Conservation (phyloP, 1,284 basidiomycete genomes). For the Cryptococcus deneoformans region DNA sequence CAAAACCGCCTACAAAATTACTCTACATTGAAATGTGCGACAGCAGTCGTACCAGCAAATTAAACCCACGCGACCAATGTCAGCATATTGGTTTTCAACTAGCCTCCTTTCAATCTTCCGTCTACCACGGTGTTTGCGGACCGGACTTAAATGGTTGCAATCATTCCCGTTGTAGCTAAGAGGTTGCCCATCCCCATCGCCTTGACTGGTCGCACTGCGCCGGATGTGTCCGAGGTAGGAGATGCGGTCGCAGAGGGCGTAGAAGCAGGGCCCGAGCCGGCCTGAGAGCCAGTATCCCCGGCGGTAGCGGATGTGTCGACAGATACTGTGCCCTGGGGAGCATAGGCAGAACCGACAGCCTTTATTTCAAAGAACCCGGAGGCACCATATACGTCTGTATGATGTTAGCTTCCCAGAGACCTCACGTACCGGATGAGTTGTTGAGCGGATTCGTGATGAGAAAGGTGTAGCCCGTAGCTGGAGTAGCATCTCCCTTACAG, state of each 20-base stretch:
- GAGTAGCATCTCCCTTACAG: constrained; percentile 18
- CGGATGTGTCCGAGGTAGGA: neutral
- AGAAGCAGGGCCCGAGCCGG: constrained; percentile 1
- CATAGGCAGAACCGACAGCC: constrained; percentile 60
- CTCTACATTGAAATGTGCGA: too few species aligned
- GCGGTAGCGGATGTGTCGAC: constrained; percentile 9
- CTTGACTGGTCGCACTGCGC: neutral
- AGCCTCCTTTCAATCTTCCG: too few species aligned
- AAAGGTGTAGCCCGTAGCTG: constrained; percentile 56
- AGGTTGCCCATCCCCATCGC: too few species aligned
- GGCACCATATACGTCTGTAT: constrained; percentile 58
- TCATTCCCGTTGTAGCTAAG: neutral
- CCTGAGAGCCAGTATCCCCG: neutral
- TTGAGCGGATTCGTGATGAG: constrained; percentile 61
- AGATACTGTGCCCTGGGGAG: constrained; percentile 51
- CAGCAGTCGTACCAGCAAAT: too few species aligned
- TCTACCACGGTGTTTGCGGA: too few species aligned
- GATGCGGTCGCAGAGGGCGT: constrained; percentile 7
- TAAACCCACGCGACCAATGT: too few species aligned
- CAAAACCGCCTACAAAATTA: too few species aligned
- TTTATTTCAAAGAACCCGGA: constrained; percentile 68
- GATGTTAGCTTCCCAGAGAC: neutral
- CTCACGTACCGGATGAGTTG: constrained; percentile 51
- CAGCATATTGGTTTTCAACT: too few species aligned
- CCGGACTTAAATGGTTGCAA: neutral